Base-by-base conservation (phyloP, 441 rosid genomes). In the Pelargonium fulgidum region DNA sequence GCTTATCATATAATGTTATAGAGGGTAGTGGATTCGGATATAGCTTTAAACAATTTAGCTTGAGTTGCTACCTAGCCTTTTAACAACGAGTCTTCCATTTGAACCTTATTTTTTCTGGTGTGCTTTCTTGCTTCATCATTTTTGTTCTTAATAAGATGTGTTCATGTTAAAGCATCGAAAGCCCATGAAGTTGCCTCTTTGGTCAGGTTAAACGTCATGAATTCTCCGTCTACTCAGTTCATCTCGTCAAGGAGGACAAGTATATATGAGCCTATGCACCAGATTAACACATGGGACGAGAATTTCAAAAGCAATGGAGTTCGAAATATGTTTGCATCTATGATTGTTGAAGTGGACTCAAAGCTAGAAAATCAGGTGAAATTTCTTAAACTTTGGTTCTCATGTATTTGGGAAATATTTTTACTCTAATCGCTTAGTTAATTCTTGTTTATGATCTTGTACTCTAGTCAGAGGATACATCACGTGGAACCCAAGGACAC, bases 261-360 rank as follows among this genome's bases (percentile, higher is more conserved):
- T 16, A 79, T 88, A 16, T 90, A 92, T 79, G 96, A 90, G 66
- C 84, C 86, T 65, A 76, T 87, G 67, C 89, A 85, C 79, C 97
- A 85, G 73, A 77, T 89, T 47, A 83, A 88, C 76, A 85, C 86
- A 85, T 92, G 99, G 99, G 96, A 81, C 70, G 96, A 88, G 72
- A 85, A 66, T 64, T 91, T 84, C 61, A 89, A 77, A 78, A 76
- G 75, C 71, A 80, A 78, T 72, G 90, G 81, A 68, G 83, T 78
- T 85, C 82, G 81, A 45, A 80, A 71, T 78, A 68, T 81, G 13
- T 76, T 87, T 63, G 74, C 78, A 69, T 76, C 94, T 39, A 75
- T 92, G 70, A 72, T 90, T 26, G 70, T 83, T 59, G 82, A 87
- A 3, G 68, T 81, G 47, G 87, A 87, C 39, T 74, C 71, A 26